A percentile compares a stretch with the other conserved stretches of the same genome.
Conservation (phyloP, 495 filamentous ascomycete species). For the Pseudomonodictys pantanalensis region DNA sequence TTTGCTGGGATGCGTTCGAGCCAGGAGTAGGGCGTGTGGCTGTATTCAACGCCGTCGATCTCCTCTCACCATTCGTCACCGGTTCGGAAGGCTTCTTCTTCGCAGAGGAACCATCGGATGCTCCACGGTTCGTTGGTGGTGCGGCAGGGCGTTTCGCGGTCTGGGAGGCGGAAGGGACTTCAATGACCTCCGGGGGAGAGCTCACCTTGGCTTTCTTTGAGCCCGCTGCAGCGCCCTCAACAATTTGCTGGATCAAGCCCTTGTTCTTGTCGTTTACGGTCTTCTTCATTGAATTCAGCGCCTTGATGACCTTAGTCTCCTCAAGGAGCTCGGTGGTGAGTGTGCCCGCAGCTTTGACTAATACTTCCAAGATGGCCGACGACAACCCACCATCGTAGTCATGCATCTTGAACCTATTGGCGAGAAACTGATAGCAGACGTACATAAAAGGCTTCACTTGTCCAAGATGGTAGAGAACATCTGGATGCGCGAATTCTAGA, state of each 20-base stretch:
- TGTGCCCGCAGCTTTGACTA: conserved; percentile 58
- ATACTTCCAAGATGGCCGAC: conserved; percentile 54
- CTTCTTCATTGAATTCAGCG: conserved; percentile 61
- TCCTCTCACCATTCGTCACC: conserved; percentile 40
- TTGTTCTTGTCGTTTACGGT: conserved; percentile 64
- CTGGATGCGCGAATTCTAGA: conserved; percentile 59
- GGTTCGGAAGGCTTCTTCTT: conserved; percentile 51
- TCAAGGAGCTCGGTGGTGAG: conserved; percentile 61
- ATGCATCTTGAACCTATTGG: conserved; percentile 61
- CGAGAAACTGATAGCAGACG: conserved; percentile 61
- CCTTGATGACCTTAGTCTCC: conserved; percentile 64
- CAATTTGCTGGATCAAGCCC: conserved; percentile 54
- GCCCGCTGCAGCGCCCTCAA: conserved; percentile 53
- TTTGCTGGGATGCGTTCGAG: conserved; percentile 32
- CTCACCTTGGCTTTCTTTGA: conserved; percentile 39
- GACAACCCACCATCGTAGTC: conserved; percentile 64
- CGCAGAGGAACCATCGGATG: conserved; percentile 40
- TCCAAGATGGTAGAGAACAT: conserved; percentile 61
- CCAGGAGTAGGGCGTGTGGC: conserved; percentile 46
- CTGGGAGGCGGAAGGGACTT: conserved; percentile 36
- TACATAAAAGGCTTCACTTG: conserved; percentile 56
- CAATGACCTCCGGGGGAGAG: conserved; percentile 28
- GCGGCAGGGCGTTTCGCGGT: conserved; percentile 34
- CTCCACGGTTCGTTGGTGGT: conserved; percentile 37
- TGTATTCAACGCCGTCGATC: conserved; percentile 28